Base-by-base conservation (phyloP, 352 stramenopile species). In the Pythium scleroteichum region DNA sequence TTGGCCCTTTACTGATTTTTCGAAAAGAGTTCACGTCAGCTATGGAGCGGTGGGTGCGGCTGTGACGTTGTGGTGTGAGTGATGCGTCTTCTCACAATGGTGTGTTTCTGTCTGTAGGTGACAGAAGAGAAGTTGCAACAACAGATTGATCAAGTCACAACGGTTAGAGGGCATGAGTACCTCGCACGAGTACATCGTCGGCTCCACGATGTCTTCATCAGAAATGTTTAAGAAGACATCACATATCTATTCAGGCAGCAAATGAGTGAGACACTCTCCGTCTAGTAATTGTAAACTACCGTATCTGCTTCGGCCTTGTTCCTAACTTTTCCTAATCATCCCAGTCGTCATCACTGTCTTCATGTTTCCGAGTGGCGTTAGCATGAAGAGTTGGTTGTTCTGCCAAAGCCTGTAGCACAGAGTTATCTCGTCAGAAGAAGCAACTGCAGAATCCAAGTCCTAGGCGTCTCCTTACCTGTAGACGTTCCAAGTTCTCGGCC, bases 331-430 rank as follows among this genome's bases (percentile, higher is more conserved):
- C 42, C 85, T 62, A 94, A 59, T 94, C 82, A 53, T 94, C 85
- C 85, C 85, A 94, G 52, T 92, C 85, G 33, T 92, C 81, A 44
- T 92, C 85, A 53, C 82, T 90, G 50, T 92, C 70, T 13, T 77
- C 59, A 17, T 35, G 40, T 26, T 40, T 39, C 50, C 68, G 53
- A 41, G 29, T 42, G 46, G 44, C 72, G n/a, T 68, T 67, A 13
- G 74, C 69, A 61, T 94, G 82, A 35, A 94, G 68, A 23, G 85
- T 87, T 14, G 85, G 85, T 64, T 94, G 85, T 12, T 72, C 66
- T 1, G 85, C 81, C 42, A 94, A 71, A 13, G 63, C 59, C 77
- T 93, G 32, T 20, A 9, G 24, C 22, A 39, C 27, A 24, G 29
- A 10, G 5, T 35, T 10, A 35, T 5, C 10, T 10, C 29, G 29